Evolutionary conservation across 306 rosid genomes (phyloP).

Genomic region (Prunus armeniaca): DNA sequence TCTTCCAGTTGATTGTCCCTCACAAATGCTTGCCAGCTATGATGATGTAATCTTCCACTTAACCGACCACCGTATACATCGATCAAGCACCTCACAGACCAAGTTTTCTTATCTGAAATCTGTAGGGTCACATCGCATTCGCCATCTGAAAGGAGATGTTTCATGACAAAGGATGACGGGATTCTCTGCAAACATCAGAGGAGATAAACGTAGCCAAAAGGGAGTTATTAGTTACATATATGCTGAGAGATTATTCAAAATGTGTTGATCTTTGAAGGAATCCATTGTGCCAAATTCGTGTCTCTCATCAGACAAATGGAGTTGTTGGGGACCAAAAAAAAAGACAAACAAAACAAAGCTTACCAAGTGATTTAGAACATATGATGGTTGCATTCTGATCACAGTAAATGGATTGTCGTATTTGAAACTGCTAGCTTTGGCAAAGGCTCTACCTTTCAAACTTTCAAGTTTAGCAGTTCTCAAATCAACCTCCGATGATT

Average conservation of each 20-base stretch:
- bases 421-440: not conserved
- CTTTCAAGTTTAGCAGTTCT: not conserved
- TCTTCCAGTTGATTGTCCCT: slow-evolving; percentile 12
- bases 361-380: not conserved
- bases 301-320: not conserved
- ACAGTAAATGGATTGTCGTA: not conserved
- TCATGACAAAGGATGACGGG: not conserved
- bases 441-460: not conserved
- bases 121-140: not conserved
- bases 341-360: not conserved
- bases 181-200: not conserved
- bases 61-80: not conserved
- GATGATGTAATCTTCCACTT: not conserved
- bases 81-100: slow-evolving; percentile 17
- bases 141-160: not conserved
- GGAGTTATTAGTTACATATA: no score
- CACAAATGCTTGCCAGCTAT: slow-evolving; percentile 33
- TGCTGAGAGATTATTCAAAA: no score
- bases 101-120: not conserved
- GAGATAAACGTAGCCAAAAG: no score
- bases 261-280: no score
- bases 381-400: not conserved
- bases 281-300: not conserved
- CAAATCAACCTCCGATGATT: no score
- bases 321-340: not conserved